Evolutionary conservation across 495 filamentous ascomycete genomes (phyloP).

Genomic region (Stereocaulon alpinum): DNA sequence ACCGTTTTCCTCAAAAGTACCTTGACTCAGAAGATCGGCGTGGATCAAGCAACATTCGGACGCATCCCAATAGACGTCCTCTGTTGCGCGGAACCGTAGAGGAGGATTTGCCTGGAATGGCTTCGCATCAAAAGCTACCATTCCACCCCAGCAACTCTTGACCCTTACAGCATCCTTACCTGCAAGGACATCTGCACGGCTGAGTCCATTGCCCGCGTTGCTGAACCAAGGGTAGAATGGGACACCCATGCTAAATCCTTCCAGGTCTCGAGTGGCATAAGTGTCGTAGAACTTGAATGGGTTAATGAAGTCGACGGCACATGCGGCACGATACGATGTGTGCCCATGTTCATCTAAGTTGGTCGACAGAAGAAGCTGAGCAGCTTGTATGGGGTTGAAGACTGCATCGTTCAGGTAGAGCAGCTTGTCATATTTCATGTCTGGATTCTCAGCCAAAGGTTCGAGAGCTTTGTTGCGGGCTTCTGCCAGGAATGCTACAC

Average conservation of each 20-base stretch:
- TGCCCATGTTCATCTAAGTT: conserved; percentile 47
- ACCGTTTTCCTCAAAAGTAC: conserved; percentile 29
- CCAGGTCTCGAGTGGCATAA: conserved; percentile 63
- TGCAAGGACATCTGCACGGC: conserved; percentile 49
- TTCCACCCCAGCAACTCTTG: conserved; percentile 72
- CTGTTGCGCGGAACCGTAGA: conserved; percentile 54
- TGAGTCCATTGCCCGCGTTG: conserved; percentile 42
- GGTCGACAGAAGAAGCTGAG: conserved; percentile 67
- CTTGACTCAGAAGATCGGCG: conserved; percentile 50
- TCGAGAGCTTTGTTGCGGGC: conserved; percentile 63
- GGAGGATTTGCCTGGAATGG: conserved; percentile 46
- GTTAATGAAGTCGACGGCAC: conserved; percentile 66
- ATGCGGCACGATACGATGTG: conserved; percentile 66
- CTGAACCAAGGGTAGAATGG: conserved; percentile 71
- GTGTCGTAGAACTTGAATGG: conserved; percentile 76
- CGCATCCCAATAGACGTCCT: conserved; percentile 61
- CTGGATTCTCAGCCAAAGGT: conserved; percentile 42
- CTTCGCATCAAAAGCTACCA: conserved; percentile 65
- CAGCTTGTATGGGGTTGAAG: conserved; percentile 59
- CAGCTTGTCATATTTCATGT: conserved; percentile 49
- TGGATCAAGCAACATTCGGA: conserved; percentile 74
- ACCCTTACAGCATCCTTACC: conserved; percentile 62
- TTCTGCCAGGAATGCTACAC: conserved; percentile 68
- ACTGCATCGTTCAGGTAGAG: conserved; percentile 70
- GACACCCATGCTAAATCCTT: conserved; percentile 60